phyloP scores from a whole-genome alignment of 1,139 yeast species.

The Dujonia santamariae region DNA sequence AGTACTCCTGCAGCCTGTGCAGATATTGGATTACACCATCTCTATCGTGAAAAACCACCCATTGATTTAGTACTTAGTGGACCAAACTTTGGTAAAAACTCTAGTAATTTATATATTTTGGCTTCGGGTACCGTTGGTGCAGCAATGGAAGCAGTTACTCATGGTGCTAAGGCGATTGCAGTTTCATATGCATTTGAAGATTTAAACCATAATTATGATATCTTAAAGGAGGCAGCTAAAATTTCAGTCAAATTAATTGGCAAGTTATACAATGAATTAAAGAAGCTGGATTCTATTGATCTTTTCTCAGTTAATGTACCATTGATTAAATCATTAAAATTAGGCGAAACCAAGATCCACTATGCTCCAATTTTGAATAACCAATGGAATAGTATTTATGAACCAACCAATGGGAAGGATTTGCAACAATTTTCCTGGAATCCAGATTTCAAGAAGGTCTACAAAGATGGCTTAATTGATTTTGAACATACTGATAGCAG shows the following conservation, averaged over 20 bases:
- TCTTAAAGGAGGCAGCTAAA: conserved; percentile 64
- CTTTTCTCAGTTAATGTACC: conserved; percentile 86
- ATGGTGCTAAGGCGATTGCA: conserved; percentile 74
- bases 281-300: conserved; percentile 47
- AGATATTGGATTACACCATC: conserved; percentile 81
- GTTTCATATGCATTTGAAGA: conserved; percentile 75
- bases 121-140: conserved; percentile 98
- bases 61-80: conserved; percentile 89
- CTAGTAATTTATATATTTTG: conserved; percentile 84
- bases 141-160: conserved; percentile 89
- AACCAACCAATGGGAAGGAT: conserved; percentile 21
- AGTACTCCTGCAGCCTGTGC: conserved; percentile 97
- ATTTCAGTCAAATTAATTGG: conserved; percentile 62
- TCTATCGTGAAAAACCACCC: conserved; percentile 51
- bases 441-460: conserved; percentile 76
- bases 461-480: conserved; percentile 54
- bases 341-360: conserved; percentile 54
- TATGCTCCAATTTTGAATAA: conserved; percentile 80
- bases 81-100: conserved; percentile 92
- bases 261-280: conserved; percentile 60
- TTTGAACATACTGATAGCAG: conserved; percentile 55
- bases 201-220: conserved; percentile 49
- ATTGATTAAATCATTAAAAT: conserved; percentile 47
- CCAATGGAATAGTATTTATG: conserved; percentile 66
- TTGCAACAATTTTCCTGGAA: conserved; percentile 62